Base-by-base conservation (phyloP, 2,329 filamentous ascomycete species). In the Exophiala lecanii-corni region DNA sequence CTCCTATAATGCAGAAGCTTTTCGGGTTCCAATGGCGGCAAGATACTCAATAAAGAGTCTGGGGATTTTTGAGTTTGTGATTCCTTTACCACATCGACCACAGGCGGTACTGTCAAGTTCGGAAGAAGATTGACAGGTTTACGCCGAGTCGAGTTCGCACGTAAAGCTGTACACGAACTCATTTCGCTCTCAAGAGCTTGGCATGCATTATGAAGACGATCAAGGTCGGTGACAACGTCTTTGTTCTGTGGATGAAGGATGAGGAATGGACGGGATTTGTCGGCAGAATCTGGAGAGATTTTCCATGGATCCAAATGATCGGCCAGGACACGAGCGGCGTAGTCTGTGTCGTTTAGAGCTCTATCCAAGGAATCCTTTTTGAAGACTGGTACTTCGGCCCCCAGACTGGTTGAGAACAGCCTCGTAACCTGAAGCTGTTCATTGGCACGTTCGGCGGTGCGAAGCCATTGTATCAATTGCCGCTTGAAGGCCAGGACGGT, bases 391-490 rank as follows among this genome's bases (percentile, higher is more conserved):
- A 35, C 33, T 18, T 35, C 33, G 6, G 17, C 33, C 18, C 33
- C 33, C 6, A 35, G 33, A 7, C 33, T 18, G 17, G 13, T 9
- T n/a, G 18, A 18, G 6, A 35, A 18, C 9, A 35, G 9, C 33
- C 33, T 35, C 7, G 33, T 7, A 17, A 17, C 15, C n/a, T 35
- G 33, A 35, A 35, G 17, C 19, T 35, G 33, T n/a, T 35, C 33
- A 35, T 35, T 17, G 16, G 17, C 33, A 12, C 33, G 33, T 19
- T 35, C 33, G 9, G 33, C 33, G 9, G 17, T 17, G 6, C 33
- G 15, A 6, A 35, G 16, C 13, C 18, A 19, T 17, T 12, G 17
- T 9, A 19, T n/a, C 13, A 18, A 18, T 15, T 18, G 33, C 6
- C 19, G 13, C 7, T 35, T 18, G 16, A 35, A 35, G 15, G 33